Base-by-base conservation (phyloP, 2,329 filamentous ascomycete genomes). In the Botrytis aclada region DNA sequence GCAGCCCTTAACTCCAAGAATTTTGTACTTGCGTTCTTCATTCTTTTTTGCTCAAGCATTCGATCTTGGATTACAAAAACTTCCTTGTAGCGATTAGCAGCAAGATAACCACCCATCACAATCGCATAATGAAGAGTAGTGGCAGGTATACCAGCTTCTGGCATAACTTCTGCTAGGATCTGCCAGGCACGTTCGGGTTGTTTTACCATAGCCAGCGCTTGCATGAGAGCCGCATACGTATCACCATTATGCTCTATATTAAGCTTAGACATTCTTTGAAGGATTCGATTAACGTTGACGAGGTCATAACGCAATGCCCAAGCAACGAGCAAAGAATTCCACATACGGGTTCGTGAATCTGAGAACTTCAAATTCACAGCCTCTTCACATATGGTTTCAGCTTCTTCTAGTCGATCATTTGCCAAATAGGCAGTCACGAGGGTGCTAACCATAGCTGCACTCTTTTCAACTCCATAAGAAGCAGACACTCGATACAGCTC, bases 301-400 rank as follows among this genome's bases (percentile, higher is more conserved):
- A 90, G 78, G 74, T 92, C 86, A 72, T 91, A 87, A 10, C 87
- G 86, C 72, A 88, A 83, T 10, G 92, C 93, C 80, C 94, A 87
- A 74, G 91, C 88, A 72, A 87, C 85, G 7, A 98, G 84, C 45
- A 98, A 83, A 70, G 89, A 86, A 79, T 98, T 97, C 93, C 93
- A 98, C 79, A 94, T 88, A 45, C 86, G 84, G 3, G 90, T 90
- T 34, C 87, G 83, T 2, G 86, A 83, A 1, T 88, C 86, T 29
- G 84, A 80, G 0, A 89, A 80, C 22, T 84, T 83, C 74, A 85
- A 84, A 20, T 82, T 81, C 34, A 90, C 83, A 45, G 89, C 86
- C 62, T 87, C 86, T 66, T 87, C 80, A 45, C 90, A 88, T 66
- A 93, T 83, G 56, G 83, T 83, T 80, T 90, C 86, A 5, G 91